phyloP scores from a whole-genome alignment of 345 rosid species.

The Gynandropsis gynandra region DNA sequence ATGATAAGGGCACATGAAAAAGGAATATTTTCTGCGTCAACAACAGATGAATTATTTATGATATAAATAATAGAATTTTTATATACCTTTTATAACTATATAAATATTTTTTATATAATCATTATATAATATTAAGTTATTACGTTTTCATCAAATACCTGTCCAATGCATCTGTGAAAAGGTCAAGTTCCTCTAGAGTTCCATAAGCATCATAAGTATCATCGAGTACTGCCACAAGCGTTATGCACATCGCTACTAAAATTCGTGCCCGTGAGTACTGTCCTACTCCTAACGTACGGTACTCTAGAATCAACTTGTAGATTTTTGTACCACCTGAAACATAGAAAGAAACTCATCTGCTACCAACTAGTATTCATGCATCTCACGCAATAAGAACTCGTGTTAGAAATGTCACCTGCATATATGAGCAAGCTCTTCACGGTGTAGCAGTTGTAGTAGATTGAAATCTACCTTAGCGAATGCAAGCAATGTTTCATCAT shows the following conservation, averaged over 20 bases:
- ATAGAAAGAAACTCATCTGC: not conserved
- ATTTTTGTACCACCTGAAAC: constrained; percentile 18
- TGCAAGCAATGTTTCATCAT: too few relatives aligned
- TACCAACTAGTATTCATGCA: too few relatives aligned
- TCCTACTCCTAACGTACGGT: constrained; percentile 10
- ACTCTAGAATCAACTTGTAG: constrained; percentile 14
- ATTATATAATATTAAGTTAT: too few relatives aligned
- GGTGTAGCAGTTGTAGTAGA: too few relatives aligned
- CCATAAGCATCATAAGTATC: constrained; percentile 24
- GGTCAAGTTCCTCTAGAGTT: constrained; percentile 17
- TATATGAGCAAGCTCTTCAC: too few relatives aligned
- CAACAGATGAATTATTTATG: too few relatives aligned
- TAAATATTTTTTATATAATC: too few relatives aligned
- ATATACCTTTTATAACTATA: not conserved
- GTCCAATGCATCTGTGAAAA: constrained; percentile 19
- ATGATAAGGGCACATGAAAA: too few relatives aligned
- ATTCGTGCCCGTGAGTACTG: constrained; percentile 21
- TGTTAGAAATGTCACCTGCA: too few relatives aligned
- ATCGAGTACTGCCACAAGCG: constrained; percentile 14
- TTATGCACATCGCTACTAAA: not conserved
- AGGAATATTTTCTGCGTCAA: too few relatives aligned
- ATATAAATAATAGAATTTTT: not conserved
- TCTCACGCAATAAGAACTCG: too few relatives aligned
- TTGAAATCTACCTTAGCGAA: too few relatives aligned
- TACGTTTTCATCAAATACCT: not conserved